phyloP scores from a whole-genome alignment of 1,284 basidiomycete genomes.

The Neonothopanus nambi region DNA sequence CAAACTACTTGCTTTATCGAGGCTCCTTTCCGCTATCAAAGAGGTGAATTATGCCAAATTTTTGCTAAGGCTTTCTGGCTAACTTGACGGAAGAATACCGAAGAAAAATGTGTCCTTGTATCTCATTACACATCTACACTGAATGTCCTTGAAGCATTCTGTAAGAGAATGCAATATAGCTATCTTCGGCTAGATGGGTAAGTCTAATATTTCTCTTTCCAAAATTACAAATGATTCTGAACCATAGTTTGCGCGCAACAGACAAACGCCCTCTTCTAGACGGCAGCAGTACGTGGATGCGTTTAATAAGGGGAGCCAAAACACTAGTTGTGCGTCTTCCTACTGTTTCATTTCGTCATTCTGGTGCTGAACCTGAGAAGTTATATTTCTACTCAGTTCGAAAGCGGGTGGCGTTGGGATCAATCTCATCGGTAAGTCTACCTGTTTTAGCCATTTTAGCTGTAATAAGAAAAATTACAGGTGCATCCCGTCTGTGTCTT shows the following conservation, averaged over 20 bases:
- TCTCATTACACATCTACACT: slow-evolving; percentile 92
- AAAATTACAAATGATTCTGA: neutral
- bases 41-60: slow-evolving; percentile 40
- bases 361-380: slow-evolving; percentile 36
- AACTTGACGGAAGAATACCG: slow-evolving; percentile 52
- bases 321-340: slow-evolving; percentile 58
- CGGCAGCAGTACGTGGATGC: slow-evolving; percentile 82
- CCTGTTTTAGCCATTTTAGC: neutral
- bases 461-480: slow-evolving; percentile 29
- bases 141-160: slow-evolving; percentile 88
- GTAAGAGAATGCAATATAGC: slow-evolving; percentile 75
- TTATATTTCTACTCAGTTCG: slow-evolving; percentile 91
- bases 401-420: slow-evolving; percentile 95
- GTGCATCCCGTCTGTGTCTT: slow-evolving; percentile 82
- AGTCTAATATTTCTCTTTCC: slow-evolving; percentile 13
- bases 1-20: slow-evolving; percentile 79
- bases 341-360: neutral
- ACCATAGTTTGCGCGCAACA: slow-evolving; percentile 28
- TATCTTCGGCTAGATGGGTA: slow-evolving; percentile 91
- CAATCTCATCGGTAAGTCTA: slow-evolving; percentile 69
- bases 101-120: slow-evolving; percentile 93
- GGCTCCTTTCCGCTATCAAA: slow-evolving; percentile 67
- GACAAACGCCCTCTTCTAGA: slow-evolving; percentile 78
- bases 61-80: slow-evolving; percentile 1
- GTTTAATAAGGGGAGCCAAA: slow-evolving; percentile 78